phyloP scores from a whole-genome alignment of 2,329 filamentous ascomycete species.

The Xylariales sp. region DNA sequence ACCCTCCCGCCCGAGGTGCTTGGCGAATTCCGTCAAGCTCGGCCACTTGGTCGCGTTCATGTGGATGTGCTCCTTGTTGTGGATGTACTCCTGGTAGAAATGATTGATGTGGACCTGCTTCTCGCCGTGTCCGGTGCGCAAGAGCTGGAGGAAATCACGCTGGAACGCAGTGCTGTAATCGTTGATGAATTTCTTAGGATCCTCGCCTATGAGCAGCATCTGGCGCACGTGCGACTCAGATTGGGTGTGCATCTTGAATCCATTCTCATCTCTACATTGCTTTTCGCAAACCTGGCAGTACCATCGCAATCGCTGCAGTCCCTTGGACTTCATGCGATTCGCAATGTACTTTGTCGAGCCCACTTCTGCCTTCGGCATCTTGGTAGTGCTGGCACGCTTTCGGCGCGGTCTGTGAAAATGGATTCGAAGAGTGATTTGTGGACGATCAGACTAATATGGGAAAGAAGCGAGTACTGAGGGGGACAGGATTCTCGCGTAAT shows the following conservation, averaged over 20 bases:
- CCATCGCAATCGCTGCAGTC: constrained; percentile 78
- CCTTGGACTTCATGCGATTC: constrained; percentile 86
- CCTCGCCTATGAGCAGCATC: constrained; percentile 82
- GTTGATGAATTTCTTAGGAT: constrained; percentile 78
- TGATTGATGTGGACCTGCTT: constrained; percentile 86
- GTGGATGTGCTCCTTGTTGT: constrained; percentile 82
- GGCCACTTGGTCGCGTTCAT: constrained; percentile 93
- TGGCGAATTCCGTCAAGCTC: constrained; percentile 84
- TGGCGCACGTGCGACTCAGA: constrained; percentile 85
- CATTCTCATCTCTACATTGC: constrained; percentile 81
- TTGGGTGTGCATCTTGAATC: constrained; percentile 83
- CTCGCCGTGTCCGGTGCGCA: constrained; percentile 83
- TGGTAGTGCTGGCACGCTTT: no score
- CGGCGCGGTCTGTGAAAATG: no score
- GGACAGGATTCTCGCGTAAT: no score
- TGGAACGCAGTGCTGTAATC: constrained; percentile 80
- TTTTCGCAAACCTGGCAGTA: constrained; percentile 82
- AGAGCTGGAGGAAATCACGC: constrained; percentile 69
- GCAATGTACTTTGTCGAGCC: constrained; percentile 86
- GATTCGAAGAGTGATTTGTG: no score
- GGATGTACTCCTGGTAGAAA: constrained; percentile 94
- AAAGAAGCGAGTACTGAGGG: no score
- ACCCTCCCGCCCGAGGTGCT: constrained; percentile 78
- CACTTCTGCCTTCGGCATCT: constrained; percentile 88
- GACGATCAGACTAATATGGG: no score